phyloP scores from a whole-genome alignment of 441 rosid genomes.

The Populus hybrid region DNA sequence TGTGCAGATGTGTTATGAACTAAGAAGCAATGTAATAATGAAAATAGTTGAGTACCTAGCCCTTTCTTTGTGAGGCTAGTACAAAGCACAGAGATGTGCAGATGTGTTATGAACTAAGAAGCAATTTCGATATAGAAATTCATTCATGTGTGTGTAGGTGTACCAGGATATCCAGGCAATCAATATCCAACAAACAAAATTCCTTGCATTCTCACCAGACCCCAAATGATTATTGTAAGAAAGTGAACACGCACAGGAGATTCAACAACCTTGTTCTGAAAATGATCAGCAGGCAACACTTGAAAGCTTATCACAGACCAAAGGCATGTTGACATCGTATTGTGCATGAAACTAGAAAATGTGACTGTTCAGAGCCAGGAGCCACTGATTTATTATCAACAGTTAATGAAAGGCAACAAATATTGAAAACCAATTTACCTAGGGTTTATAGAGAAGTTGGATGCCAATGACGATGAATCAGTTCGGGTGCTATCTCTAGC shows the following conservation, averaged over 20 bases:
- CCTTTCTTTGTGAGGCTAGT: neutral
- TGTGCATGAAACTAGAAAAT: neutral
- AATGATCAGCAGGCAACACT: neutral
- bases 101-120: too few species aligned
- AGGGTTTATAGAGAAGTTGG: constrained; percentile 60
- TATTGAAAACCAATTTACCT: constrained; percentile 45
- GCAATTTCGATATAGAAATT: too few species aligned
- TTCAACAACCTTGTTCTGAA: neutral
- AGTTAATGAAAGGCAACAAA: neutral
- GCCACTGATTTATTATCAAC: neutral
- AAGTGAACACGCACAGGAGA: neutral
- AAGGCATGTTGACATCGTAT: neutral
- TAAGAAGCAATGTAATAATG: too few species aligned
- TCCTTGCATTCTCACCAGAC: neutral
- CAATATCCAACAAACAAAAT: neutral
- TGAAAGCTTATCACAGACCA: neutral
- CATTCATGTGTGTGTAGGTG: too few species aligned
- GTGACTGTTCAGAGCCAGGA: neutral
- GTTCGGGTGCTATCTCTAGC: constrained; percentile 73
- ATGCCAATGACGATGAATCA: constrained; percentile 69
- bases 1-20: too few species aligned
- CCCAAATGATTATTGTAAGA: neutral
- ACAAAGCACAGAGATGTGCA: too few species aligned
- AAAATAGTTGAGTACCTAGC: neutral
- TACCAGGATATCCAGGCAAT: neutral